Base-by-base conservation (phyloP, 345 rosid species). In the Citrus mangshanensis region DNA sequence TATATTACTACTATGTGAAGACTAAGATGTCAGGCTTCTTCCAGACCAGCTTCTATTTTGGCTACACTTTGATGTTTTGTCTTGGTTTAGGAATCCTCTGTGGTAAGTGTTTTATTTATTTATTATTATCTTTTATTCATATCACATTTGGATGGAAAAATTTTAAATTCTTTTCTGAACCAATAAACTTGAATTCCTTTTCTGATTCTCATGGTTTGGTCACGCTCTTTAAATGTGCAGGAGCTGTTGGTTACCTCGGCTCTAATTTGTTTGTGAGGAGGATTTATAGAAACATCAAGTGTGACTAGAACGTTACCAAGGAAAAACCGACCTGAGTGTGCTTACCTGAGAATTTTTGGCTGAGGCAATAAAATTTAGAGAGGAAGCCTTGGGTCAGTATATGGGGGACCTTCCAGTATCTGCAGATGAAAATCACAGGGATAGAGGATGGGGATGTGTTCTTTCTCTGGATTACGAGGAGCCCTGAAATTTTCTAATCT, bases 11-110 rank as follows among this genome's bases (percentile, higher is more conserved):
- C 86, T 86, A 86, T 46, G 91, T 92, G 82, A 94, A 94, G 91
- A 94, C 98, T 6, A 94, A 94, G 89, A 94, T 94, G 98, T 91
- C 94, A 0, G 98, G 98, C 80, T 94, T 94, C 87, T 94, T 94
- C 89, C 98, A 94, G 89, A 94, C 96, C 69, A 94, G 97, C 87
- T 94, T 94, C 90, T 94, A 94, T 81, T 94, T 94, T 85, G 98
- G 98, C 42, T 94, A 94, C 89, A 94, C 97, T 40, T 78, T 94
- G 93, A 94, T 94, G 98, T 93, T 94, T 79, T 94, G 98, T 73
- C 97, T 94, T 56, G 97, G 98, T 70, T 86, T 94, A 55, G 98
- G 98, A 78, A 92, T 94, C 75, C 97, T 94, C 60, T 94, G 98
- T 14, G 98, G 98, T 94, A 77, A 88, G 92, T 87, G 0, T 24